These are phyloP conservation scores for Amanita rubescens DNA, from an alignment of 768 basidiomycete genomes.

Conservation along the genomic window DNA sequence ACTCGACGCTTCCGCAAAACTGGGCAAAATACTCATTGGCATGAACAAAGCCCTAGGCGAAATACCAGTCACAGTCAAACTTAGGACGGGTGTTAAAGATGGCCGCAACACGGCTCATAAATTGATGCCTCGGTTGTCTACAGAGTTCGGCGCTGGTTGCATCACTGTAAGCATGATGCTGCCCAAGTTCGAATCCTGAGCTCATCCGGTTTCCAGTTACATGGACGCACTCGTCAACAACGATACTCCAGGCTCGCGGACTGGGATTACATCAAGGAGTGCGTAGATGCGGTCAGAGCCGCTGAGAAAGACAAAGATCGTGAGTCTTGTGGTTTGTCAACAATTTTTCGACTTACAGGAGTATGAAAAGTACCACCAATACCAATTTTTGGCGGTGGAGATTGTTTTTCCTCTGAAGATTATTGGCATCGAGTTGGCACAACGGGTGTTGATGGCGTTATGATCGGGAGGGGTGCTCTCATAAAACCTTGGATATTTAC, in stretches of 20 bases:
- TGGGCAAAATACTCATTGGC: conserved; percentile 82
- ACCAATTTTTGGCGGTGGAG: conserved; percentile 97
- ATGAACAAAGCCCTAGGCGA: conserved; percentile 91
- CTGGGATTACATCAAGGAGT: conserved; percentile 89
- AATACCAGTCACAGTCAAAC: conserved; percentile 84
- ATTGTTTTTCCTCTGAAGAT: conserved; percentile 82
- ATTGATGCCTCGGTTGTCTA: conserved; percentile 72
- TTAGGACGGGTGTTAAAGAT: conserved; percentile 92
- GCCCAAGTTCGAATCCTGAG: conserved; percentile 1
- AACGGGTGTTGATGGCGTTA: conserved; percentile 89
- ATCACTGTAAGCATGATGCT: conserved; percentile 29
- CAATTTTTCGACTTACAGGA: background rate
- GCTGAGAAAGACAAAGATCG: conserved; percentile 65
- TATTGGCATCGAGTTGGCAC: conserved; percentile 72
- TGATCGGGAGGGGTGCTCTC: conserved; percentile 91
- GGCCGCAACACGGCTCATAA: conserved; percentile 84
- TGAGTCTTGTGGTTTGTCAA: conserved; percentile 26
- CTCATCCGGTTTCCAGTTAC: conserved; percentile 52
- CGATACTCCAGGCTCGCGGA: conserved; percentile 90
- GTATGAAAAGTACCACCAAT: conserved; percentile 57
- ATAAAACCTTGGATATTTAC: conserved; percentile 98
- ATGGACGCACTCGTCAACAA: conserved; percentile 92
- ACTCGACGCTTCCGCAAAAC: conserved; percentile 71
- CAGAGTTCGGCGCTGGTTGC: conserved; percentile 40
- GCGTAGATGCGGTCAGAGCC: conserved; percentile 72